Evolutionary conservation across 805 yeast genomes (phyloP).

Genomic region (Yueomyces sp.): DNA sequence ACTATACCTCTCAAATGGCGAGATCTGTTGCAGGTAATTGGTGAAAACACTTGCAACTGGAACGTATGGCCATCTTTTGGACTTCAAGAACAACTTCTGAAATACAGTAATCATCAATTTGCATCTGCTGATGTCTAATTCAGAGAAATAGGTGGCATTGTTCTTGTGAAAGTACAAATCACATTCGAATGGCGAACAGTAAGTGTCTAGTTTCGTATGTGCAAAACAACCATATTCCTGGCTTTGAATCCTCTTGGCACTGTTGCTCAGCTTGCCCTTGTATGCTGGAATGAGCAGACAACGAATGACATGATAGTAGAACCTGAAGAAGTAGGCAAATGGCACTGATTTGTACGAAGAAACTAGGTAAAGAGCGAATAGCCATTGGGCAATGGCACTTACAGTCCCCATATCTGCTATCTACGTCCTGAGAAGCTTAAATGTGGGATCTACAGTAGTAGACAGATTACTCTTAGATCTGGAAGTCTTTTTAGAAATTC

Average conservation of each 20-base stretch:
- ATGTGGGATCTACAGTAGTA: too few relatives aligned
- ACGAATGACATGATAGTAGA: constrained; percentile 35
- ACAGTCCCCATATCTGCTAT: neutral
- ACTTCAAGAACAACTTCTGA: constrained; percentile 37
- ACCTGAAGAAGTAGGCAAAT: constrained; percentile 48
- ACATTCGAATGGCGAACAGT: constrained; percentile 65
- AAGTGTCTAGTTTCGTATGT: constrained; percentile 31
- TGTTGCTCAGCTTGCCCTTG: constrained; percentile 11
- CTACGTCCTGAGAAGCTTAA: too few relatives aligned
- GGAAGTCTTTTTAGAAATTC: too few relatives aligned
- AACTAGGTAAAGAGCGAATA: constrained; percentile 8
- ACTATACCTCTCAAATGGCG: constrained; percentile 45
- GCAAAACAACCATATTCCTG: constrained; percentile 26
- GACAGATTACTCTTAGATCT: too few relatives aligned
- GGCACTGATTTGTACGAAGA: constrained; percentile 50
- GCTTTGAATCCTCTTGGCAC: constrained; percentile 9
- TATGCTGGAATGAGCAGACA: constrained; percentile 29
- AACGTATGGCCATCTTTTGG: constrained; percentile 39
- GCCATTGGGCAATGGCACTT: constrained; percentile 1
- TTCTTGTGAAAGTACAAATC: constrained; percentile 82
- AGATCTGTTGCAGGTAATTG: constrained; percentile 59
- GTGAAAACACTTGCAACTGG: constrained; percentile 69
- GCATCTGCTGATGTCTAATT: constrained; percentile 68
- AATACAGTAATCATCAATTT: constrained; percentile 44
- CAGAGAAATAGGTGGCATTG: constrained; percentile 73